Conservation (phyloP, 108 stramenopile species). For the Fragilaria crotonensis region DNA sequence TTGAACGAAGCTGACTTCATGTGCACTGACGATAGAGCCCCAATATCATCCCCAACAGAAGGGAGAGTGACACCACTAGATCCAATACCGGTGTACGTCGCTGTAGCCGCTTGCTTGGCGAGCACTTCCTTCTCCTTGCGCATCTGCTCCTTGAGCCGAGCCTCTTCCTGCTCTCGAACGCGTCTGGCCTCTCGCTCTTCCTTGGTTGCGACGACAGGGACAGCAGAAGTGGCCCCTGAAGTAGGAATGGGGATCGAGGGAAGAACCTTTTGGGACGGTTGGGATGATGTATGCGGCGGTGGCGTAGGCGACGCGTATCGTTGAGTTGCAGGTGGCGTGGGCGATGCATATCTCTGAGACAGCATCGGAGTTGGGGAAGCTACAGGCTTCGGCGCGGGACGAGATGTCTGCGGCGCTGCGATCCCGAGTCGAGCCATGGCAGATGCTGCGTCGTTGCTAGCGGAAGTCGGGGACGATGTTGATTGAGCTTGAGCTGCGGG, state of each 20-base stretch:
- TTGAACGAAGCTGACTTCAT: conserved; percentile 51
- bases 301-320: conserved; percentile 1
- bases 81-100: conserved; percentile 33
- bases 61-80: conserved; percentile 47
- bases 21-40: background rate
- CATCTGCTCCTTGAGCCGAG: conserved; percentile 35
- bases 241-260: background rate
- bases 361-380: too few species aligned
- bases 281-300: background rate
- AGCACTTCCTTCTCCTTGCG: conserved; percentile 48
- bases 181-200: conserved; percentile 32
- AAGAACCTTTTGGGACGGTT: background rate
- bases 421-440: too few species aligned
- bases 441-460: too few species aligned
- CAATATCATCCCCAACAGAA: conserved; percentile 20
- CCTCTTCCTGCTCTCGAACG: conserved; percentile 42
- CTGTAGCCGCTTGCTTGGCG: conserved; percentile 6
- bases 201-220: conserved; percentile 9
- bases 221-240: conserved; percentile 4
- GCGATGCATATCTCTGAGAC: too few species aligned
- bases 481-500: too few species aligned
- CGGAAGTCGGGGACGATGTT: too few species aligned
- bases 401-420: too few species aligned
- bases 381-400: too few species aligned
- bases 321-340: background rate